These are phyloP conservation scores for Arthrobotrys musiformis DNA, from an alignment of 2,329 filamentous ascomycete species.

Conservation along the genomic window DNA sequence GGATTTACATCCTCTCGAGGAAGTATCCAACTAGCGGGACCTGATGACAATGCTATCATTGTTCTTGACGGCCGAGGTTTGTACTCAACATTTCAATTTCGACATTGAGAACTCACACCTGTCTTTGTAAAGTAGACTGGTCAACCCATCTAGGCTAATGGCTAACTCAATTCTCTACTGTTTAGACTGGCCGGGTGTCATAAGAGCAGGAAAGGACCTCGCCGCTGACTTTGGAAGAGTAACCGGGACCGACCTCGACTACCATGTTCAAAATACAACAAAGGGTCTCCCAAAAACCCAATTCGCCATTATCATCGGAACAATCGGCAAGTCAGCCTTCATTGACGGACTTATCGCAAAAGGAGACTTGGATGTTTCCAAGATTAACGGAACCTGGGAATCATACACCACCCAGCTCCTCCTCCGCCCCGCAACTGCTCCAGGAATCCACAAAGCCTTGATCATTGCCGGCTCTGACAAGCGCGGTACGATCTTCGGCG, in stretches of 20 bases:
- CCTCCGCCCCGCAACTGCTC: conserved; percentile 67
- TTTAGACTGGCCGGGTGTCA: conserved; percentile 67
- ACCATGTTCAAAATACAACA: conserved; percentile 48
- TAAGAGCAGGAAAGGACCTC: conserved; percentile 75
- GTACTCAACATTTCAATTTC: conserved; percentile 6
- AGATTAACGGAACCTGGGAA: conserved; percentile 75
- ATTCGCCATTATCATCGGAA: conserved; percentile 74
- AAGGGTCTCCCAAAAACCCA: conserved; percentile 62
- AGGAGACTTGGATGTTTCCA: conserved; percentile 70
- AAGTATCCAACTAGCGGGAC: conserved; percentile 46
- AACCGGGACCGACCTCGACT: conserved; percentile 65
- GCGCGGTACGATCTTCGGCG: conserved; percentile 74
- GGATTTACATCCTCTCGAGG: conserved; percentile 41
- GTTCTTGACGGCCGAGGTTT: conserved; percentile 52
- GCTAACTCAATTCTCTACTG: conserved; percentile 4
- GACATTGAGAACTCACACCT: no score
- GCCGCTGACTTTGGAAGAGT: conserved; percentile 77
- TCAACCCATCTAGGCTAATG: not conserved
- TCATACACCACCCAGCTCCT: conserved; percentile 73
- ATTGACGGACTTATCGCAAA: conserved; percentile 70
- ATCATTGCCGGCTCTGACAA: conserved; percentile 76
- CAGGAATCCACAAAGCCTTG: conserved; percentile 69
- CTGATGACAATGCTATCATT: conserved; percentile 41
- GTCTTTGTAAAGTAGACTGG: not conserved
- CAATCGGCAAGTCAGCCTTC: conserved; percentile 72